Conservation (phyloP, 2,329 filamentous ascomycete species). For the Nemania sp. region DNA sequence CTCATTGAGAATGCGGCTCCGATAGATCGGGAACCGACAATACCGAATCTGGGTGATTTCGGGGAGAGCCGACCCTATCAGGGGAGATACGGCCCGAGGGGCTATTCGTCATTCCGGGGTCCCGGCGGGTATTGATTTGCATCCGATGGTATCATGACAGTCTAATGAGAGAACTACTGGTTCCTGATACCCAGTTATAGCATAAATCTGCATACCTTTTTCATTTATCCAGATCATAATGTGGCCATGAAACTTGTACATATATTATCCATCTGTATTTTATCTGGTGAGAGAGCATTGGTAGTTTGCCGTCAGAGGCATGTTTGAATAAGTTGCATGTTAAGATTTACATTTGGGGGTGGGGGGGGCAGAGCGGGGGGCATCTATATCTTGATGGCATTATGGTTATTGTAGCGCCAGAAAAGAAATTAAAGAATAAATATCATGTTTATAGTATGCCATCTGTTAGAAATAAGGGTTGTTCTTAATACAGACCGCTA, state of each 20-base stretch:
- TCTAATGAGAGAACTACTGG: background rate
- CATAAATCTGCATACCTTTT: background rate
- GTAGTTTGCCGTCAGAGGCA: background rate
- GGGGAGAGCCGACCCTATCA: conserved; percentile 37
- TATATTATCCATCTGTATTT: conserved; percentile 8
- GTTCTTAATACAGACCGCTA: too few species aligned
- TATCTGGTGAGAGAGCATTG: background rate
- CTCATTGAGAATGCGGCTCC: conserved; percentile 58
- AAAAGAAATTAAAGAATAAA: background rate
- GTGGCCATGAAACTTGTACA: conserved; percentile 30
- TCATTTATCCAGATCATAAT: conserved; percentile 17
- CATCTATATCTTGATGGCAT: background rate
- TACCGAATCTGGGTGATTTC: conserved; percentile 48
- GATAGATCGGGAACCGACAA: conserved; percentile 53
- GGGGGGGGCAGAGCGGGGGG: background rate
- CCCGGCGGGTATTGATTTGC: conserved; percentile 35
- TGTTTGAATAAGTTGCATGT: background rate
- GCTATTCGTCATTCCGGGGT: conserved; percentile 38
- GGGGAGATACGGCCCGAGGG: conserved; percentile 38
- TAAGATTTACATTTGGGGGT: too few species aligned
- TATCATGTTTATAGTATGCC: background rate
- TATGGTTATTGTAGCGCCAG: background rate
- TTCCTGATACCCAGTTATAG: background rate
- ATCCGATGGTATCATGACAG: background rate
- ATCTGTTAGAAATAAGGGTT: too few species aligned